A percentile compares a stretch with the other conserved stretches of the same genome.
These are phyloP conservation scores for Mycena venus DNA, from an alignment of 768 basidiomycete species.

Conservation along the genomic window DNA sequence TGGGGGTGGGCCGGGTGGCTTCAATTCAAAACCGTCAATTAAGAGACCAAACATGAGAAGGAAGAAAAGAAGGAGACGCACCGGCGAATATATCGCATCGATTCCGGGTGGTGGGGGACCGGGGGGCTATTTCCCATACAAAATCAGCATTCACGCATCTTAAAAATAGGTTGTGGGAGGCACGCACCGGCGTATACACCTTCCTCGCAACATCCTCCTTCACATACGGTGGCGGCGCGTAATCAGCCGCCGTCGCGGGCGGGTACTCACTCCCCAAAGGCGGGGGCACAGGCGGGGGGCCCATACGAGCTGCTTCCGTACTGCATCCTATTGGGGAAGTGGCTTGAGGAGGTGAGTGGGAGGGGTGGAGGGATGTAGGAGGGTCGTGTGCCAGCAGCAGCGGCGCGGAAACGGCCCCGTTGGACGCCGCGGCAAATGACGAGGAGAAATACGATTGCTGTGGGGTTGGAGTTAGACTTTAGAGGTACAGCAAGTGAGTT, in stretches of 20 bases:
- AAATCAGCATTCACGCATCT: neutral
- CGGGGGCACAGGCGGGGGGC: neutral
- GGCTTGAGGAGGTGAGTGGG: neutral
- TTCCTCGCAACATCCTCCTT: slow-evolving; percentile 10
- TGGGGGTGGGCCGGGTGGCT: slow-evolving; percentile 26
- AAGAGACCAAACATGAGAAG: neutral
- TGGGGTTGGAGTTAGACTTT: neutral
- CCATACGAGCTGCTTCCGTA: neutral
- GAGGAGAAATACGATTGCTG: slow-evolving; percentile 12
- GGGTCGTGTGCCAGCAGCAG: no score
- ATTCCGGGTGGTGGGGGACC: slow-evolving; percentile 23
- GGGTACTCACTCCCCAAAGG: slow-evolving; percentile 18
- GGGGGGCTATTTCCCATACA: slow-evolving; percentile 23
- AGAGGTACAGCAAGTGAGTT: neutral
- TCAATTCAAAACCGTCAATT: neutral
- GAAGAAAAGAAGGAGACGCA: neutral
- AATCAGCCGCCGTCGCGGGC: slow-evolving; percentile 18
- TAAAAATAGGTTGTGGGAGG: no score
- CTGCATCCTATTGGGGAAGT: slow-evolving; percentile 22
- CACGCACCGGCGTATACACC: slow-evolving; percentile 23
- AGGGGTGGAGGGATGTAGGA: neutral
- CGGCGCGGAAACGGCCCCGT: neutral
- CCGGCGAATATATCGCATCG: slow-evolving; percentile 12
- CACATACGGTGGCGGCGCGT: slow-evolving; percentile 31
- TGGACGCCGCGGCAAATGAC: slow-evolving; percentile 25